Conservation (phyloP, 108 stramenopile species). For the Fistulifera pelliculosa region DNA sequence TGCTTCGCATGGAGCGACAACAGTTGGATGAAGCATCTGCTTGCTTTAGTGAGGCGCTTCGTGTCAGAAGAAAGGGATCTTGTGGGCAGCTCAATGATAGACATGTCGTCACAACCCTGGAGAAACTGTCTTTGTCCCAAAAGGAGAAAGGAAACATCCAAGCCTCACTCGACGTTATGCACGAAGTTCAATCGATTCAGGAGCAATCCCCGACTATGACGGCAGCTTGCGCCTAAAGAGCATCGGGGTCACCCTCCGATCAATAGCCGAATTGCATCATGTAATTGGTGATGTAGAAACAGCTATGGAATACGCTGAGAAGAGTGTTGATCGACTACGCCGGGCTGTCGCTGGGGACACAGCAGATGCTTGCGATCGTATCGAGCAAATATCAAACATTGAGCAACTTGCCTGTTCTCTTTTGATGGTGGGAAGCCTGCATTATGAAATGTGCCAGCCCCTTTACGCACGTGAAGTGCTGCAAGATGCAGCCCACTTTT, state of each 20-base stretch:
- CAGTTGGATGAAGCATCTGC: constrained; percentile 27
- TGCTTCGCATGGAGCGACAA: constrained; percentile 42
- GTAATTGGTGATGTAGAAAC: constrained; percentile 22
- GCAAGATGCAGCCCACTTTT: constrained; percentile 16
- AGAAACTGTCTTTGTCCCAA: constrained; percentile 31
- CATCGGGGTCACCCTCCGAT: constrained; percentile 12
- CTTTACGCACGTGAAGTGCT: constrained; percentile 15
- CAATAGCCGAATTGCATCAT: constrained; percentile 32
- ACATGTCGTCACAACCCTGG: constrained; percentile 32
- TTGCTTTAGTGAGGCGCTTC: constrained; percentile 34
- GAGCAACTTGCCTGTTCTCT: constrained; percentile 16
- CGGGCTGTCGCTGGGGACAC: not conserved
- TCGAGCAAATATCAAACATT: not conserved
- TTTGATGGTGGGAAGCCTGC: constrained; percentile 27
- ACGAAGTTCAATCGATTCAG: constrained; percentile 22
- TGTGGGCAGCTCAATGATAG: constrained; percentile 28
- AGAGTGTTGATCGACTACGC: constrained; percentile 8
- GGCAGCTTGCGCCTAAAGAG: constrained; percentile 1
- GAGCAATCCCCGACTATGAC: constrained; percentile 22
- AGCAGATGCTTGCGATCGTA: not conserved
- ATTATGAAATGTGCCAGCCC: constrained; percentile 32
- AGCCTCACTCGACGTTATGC: constrained; percentile 18
- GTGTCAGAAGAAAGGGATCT: constrained; percentile 19
- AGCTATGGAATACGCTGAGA: constrained; percentile 15
- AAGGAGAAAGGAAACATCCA: constrained; percentile 29